A percentile compares a stretch with the other conserved stretches of the same genome.
Conservation (phyloP, 2,329 filamentous ascomycete species). For the Plenodomus biglobosus region DNA sequence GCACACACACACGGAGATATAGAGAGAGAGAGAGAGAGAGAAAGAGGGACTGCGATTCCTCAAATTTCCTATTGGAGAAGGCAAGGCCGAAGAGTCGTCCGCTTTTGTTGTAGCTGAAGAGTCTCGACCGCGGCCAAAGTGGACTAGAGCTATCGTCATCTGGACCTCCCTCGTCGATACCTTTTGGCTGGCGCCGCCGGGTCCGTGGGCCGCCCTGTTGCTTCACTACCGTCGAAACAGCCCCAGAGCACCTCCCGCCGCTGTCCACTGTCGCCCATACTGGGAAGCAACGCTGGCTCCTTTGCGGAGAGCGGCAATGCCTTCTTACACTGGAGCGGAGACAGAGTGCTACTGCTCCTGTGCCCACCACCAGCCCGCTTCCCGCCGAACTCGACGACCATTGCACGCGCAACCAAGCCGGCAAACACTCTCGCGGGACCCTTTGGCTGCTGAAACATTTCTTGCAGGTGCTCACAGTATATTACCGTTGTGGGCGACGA, state of each 20-base stretch:
- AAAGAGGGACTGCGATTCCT: no score
- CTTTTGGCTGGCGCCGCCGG: constrained; percentile 7
- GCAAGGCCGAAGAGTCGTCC: no score
- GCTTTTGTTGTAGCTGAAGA: background rate
- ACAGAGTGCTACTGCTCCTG: constrained; percentile 18
- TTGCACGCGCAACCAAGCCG: background rate
- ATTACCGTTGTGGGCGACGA: background rate
- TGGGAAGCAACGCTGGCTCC: constrained; percentile 5
- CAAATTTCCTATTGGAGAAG: background rate
- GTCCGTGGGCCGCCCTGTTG: constrained; percentile 14
- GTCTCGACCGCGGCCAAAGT: constrained; percentile 3
- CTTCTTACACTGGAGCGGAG: constrained; percentile 22
- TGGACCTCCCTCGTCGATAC: constrained; percentile 12
- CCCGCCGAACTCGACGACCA: background rate
- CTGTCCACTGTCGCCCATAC: constrained; percentile 3
- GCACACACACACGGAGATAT: no score
- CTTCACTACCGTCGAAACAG: constrained; percentile 11
- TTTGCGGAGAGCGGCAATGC: constrained; percentile 26
- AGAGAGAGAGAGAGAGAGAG: no score
- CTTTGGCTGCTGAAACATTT: background rate
- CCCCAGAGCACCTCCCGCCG: constrained; percentile 3
- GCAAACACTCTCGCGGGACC: background rate
- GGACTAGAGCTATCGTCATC: background rate
- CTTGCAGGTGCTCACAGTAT: background rate
- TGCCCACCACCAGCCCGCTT: constrained; percentile 10